Conservation (phyloP, 2,329 filamentous ascomycete genomes). For the Talaromyces albobiverticillius region DNA sequence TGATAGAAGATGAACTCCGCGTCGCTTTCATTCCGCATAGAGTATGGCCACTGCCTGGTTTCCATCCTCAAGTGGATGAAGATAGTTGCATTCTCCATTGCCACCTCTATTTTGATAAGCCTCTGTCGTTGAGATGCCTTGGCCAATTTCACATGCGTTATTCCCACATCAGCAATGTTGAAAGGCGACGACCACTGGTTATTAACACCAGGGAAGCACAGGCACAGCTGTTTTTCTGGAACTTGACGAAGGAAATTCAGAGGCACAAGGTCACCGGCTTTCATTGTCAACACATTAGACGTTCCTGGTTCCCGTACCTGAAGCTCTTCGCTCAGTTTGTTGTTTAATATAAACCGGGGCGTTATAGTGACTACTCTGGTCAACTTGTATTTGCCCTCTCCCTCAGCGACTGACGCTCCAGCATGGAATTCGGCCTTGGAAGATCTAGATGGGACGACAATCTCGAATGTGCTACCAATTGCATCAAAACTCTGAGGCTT, state of each 20-base stretch:
- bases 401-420: slow-evolving; percentile 82
- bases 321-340: slow-evolving; percentile 84
- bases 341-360: slow-evolving; percentile 90
- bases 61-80: slow-evolving; percentile 90
- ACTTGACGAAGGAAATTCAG: slow-evolving; percentile 86
- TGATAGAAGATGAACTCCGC: slow-evolving; percentile 97
- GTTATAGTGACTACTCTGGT: slow-evolving; percentile 93
- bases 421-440: slow-evolving; percentile 81
- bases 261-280: slow-evolving; percentile 75
- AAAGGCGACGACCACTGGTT: slow-evolving; percentile 98
- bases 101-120: slow-evolving; percentile 79
- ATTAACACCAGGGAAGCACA: slow-evolving; percentile 91
- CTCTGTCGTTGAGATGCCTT: slow-evolving; percentile 86
- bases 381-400: slow-evolving; percentile 96
- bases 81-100: slow-evolving; percentile 90
- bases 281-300: slow-evolving; percentile 75
- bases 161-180: slow-evolving; percentile 93
- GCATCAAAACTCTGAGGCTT: slow-evolving; percentile 97
- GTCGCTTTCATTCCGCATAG: slow-evolving; percentile 97
- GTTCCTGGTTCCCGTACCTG: slow-evolving; percentile 90
- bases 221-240: slow-evolving; percentile 79
- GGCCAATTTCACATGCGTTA: slow-evolving; percentile 87
- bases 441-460: slow-evolving; percentile 71
- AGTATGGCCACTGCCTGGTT: slow-evolving; percentile 95
- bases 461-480: slow-evolving; percentile 87